A percentile compares a stretch with the other conserved stretches of the same genome.
These are phyloP conservation scores for Lepidium sativum DNA, from an alignment of 345 rosid species.

Conservation along the genomic window DNA sequence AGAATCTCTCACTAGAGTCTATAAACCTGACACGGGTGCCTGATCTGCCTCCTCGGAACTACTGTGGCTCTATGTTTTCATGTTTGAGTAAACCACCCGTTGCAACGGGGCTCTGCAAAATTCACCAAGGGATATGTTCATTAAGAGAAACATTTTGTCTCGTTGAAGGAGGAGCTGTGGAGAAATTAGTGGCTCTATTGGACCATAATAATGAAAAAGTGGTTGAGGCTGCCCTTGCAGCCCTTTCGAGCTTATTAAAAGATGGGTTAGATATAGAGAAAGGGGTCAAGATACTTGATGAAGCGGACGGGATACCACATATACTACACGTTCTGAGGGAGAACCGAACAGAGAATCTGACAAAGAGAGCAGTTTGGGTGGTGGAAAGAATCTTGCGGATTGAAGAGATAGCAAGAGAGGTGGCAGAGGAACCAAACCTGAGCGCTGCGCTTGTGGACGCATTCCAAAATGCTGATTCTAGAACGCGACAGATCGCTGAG, in stretches of 20 bases:
- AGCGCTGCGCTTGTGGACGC: conserved; percentile 88
- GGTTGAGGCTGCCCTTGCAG: conserved; percentile 71
- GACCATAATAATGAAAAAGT: conserved; percentile 72
- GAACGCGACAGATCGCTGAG: conserved; percentile 83
- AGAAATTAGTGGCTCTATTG: conserved; percentile 55
- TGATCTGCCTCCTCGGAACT: conserved; percentile 48
- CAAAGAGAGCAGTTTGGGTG: conserved; percentile 73
- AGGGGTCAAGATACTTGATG: conserved; percentile 49
- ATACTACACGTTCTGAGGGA: conserved; percentile 50
- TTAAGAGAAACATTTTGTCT: conserved; percentile 73
- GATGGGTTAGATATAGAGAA: conserved; percentile 58
- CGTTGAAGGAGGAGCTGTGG: conserved; percentile 63
- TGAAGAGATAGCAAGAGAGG: conserved; percentile 70
- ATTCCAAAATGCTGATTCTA: conserved; percentile 79
- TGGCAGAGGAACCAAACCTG: conserved; percentile 61
- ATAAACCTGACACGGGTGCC: conserved; percentile 58
- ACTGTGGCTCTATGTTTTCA: conserved; percentile 62
- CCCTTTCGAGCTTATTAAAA: conserved; percentile 67
- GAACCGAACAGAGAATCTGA: conserved; percentile 44
- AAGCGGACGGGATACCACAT: conserved; percentile 37
- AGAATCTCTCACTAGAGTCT: conserved; percentile 76
- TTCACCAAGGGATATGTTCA: conserved; percentile 79
- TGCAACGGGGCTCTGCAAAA: conserved; percentile 58
- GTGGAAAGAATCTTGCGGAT: conserved; percentile 75
- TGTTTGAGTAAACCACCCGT: conserved; percentile 60